Evolutionary conservation across 106 monocot genomes (phyloP).

Genomic region (Allium fistulosum): DNA sequence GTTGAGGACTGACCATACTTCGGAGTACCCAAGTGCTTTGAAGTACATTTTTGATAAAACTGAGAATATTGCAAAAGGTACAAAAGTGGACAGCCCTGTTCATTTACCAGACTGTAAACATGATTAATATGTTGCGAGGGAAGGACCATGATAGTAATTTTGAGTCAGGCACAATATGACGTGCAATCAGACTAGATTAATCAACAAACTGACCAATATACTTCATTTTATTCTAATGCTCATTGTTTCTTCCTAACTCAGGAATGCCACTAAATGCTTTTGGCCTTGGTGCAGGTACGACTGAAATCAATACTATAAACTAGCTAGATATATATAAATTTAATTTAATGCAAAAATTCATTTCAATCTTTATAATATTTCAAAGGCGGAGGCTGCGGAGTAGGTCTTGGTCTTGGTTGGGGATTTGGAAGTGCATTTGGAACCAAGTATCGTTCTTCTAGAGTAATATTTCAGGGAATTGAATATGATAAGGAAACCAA

Average conservation of each 20-base stretch:
- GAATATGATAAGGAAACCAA: conserved; percentile 42
- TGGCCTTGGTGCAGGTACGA: conserved; percentile 80
- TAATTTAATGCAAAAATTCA: neutral
- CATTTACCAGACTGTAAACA: no score
- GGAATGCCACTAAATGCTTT: conserved; percentile 72
- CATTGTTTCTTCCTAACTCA: conserved; percentile 19
- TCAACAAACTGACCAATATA: neutral
- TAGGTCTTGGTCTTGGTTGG: conserved; percentile 94
- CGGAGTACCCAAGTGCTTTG: no score
- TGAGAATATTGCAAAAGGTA: no score
- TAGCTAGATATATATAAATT: neutral
- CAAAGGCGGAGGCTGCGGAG: conserved; percentile 91
- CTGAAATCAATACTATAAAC: neutral
- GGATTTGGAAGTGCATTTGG: conserved; percentile 92
- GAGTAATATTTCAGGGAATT: conserved; percentile 63
- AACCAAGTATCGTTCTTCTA: conserved; percentile 62
- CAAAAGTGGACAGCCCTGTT: no score
- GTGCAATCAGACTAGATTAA: no score
- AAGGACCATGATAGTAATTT: neutral
- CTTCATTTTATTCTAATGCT: neutral
- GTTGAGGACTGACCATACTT: no score
- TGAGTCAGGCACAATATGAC: neutral
- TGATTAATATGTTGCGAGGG: no score
- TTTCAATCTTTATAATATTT: conserved; percentile 2
- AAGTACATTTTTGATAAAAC: no score